Base-by-base conservation (phyloP, 805 yeast genomes). In the Lipomyces sp. region DNA sequence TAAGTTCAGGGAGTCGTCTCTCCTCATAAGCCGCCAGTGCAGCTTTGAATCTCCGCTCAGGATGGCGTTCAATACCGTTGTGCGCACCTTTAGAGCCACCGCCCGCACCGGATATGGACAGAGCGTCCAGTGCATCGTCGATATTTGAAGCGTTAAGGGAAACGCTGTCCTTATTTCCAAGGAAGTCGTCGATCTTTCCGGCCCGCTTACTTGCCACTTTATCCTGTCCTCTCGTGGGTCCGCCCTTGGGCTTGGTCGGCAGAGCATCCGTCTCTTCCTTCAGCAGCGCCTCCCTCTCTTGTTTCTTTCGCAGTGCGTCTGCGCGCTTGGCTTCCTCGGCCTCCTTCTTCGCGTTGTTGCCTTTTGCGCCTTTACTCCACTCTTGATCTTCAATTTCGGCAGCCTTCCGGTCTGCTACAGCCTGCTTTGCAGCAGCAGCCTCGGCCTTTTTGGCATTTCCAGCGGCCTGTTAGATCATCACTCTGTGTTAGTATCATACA, bases 11-110 rank as follows among this genome's bases (percentile, higher is more conserved):
- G 37, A 84, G 64, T 61, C 91, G 76, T 49, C 74, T 71, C 55
- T 82, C 91, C 61, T 86, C 87, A 63, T 70, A 86, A 0, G 86
- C 87, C 11, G 79, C 74, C 49, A 74, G 73, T 0, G 95, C 95
- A 23, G 91, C 87, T 71, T 86, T 86, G 69, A 83, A 84, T 64
- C 95, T 78, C 69, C 95, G 79, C 72, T 86, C 95, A 8, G 95
- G 95, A 61, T 86, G 95, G 67, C 88, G 81, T 53, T 86, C 95
- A 45, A 86, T 73, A 29, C 83, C 82, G 16, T 36, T 53, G 22
- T 33, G 21, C 16, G 52, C 31, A 22, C 53, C 46, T 37, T 56
- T 45, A 10, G 43, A 37, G 4, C 43, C 55, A 11, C 31, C 32
- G 16, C 59, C 57, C 47, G 74, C 78, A 40, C 72, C 77, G 11